Evolutionary conservation across 208 protist species (phyloP).

Genomic region (Acanthamoeba sp.): DNA sequence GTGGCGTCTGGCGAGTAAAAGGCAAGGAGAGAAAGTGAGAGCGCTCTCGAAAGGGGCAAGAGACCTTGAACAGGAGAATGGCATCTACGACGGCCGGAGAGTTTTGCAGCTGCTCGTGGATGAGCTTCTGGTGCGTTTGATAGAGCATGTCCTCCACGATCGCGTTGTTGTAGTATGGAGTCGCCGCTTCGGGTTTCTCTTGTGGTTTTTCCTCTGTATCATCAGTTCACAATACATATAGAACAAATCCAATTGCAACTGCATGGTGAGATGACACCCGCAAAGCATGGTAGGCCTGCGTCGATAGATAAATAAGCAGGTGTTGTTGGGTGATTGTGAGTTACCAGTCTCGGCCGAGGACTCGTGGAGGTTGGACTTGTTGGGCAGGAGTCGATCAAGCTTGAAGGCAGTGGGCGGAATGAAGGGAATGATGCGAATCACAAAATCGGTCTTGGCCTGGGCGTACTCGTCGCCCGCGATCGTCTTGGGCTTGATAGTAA

Average conservation of each 20-base stretch:
- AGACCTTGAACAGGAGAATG: conserved; percentile 73
- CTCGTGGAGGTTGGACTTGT: conserved; percentile 48
- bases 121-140: conserved; percentile 48
- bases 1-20: not conserved
- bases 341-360: not conserved
- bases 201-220: not conserved
- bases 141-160: conserved; percentile 76
- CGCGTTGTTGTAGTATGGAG: conserved; percentile 70
- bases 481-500: conserved; percentile 53
- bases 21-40: not conserved
- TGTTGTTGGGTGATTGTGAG: not conserved
- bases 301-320: too few species aligned
- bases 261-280: not conserved
- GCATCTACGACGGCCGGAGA: not conserved
- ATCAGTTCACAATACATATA: too few species aligned
- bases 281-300: not conserved
- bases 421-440: conserved; percentile 28
- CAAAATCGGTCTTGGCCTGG: conserved; percentile 58
- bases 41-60: not conserved
- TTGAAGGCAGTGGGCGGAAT: conserved; percentile 66
- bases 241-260: too few species aligned
- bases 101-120: conserved; percentile 53
- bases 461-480: conserved; percentile 19
- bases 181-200: not conserved
- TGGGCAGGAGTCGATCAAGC: conserved; percentile 46